phyloP scores from a whole-genome alignment of 2,329 filamentous ascomycete genomes.

The Zymoseptoria brevis region DNA sequence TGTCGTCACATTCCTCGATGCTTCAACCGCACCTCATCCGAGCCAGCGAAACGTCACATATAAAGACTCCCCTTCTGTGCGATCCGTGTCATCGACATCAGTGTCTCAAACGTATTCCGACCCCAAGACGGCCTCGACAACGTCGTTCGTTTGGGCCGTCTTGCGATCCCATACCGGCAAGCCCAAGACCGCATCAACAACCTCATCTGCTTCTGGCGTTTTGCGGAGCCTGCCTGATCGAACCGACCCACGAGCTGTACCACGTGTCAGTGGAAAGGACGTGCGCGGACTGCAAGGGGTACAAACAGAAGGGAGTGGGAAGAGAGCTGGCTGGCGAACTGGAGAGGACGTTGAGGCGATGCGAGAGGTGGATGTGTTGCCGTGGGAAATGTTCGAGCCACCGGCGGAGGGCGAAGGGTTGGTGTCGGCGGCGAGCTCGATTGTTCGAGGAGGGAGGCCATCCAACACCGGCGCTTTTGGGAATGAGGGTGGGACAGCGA shows the following conservation, averaged over 20 bases:
- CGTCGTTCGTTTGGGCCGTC: background rate
- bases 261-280: background rate
- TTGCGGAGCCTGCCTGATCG: background rate
- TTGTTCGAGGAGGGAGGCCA: background rate
- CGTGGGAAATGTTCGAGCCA: conserved; percentile 14
- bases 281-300: background rate
- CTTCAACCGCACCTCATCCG: background rate
- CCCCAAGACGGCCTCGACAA: background rate
- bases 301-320: background rate
- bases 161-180: background rate
- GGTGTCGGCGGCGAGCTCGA: background rate
- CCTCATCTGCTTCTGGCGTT: background rate
- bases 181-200: background rate
- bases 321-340: background rate
- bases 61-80: background rate
- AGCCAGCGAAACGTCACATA: background rate
- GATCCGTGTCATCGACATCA: background rate
- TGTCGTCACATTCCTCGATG: background rate
- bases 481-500: background rate
- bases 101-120: background rate
- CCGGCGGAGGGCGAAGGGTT: background rate
- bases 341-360: background rate
- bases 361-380: conserved; percentile 4
- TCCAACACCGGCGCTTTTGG: background rate
- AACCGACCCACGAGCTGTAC: background rate